phyloP scores from a whole-genome alignment of 768 basidiomycete genomes.

The Rhizopogon vesiculosus region DNA sequence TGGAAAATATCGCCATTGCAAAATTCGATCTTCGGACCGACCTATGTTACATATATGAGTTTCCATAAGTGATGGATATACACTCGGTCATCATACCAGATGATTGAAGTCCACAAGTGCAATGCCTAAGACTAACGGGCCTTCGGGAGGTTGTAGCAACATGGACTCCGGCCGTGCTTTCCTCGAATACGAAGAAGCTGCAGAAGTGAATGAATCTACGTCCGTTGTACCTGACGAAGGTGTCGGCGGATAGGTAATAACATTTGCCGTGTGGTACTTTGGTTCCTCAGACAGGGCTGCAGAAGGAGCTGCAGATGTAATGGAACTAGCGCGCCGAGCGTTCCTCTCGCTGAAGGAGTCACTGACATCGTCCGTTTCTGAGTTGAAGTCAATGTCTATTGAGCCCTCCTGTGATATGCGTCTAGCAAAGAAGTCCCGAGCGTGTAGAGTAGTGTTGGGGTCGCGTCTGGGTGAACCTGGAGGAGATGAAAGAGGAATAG shows the following conservation, averaged over 20 bases:
- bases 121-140: conserved; percentile 74
- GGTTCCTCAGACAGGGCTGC: conserved; percentile 31
- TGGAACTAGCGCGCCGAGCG: conserved; percentile 39
- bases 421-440: conserved; percentile 28
- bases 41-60: conserved; percentile 36
- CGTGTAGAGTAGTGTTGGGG: conserved; percentile 12
- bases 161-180: conserved; percentile 81
- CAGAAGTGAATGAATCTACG: conserved; percentile 56
- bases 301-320: conserved; percentile 49
- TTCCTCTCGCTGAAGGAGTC: conserved; percentile 35
- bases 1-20: conserved; percentile 73
- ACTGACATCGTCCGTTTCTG: conserved; percentile 50
- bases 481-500: conserved; percentile 70
- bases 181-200: conserved; percentile 46
- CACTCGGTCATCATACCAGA: conserved; percentile 47
- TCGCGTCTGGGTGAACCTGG: conserved; percentile 47
- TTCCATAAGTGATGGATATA: conserved; percentile 7
- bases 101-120: conserved; percentile 96
- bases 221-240: conserved; percentile 41
- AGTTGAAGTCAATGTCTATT: conserved; percentile 49
- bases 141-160: conserved; percentile 50
- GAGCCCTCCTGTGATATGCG: conserved; percentile 44
- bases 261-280: conserved; percentile 24
- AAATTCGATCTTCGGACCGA: conserved; percentile 91
- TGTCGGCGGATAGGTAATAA: conserved; percentile 57